Conservation (phyloP, 2,329 filamentous ascomycete species). For the Thelonectria olida region DNA sequence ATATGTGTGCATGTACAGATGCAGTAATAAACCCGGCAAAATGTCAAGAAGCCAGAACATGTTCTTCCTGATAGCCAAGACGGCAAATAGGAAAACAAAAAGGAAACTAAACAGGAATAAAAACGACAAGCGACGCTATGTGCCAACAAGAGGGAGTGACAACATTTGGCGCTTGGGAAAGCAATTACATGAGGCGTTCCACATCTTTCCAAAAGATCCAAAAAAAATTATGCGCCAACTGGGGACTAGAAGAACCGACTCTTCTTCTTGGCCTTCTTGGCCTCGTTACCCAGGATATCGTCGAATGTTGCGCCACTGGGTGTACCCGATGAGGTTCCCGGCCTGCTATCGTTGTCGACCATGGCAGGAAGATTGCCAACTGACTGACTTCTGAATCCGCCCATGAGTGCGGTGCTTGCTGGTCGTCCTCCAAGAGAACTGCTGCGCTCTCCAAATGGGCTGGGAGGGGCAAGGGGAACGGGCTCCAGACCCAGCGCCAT, state of each 20-base stretch:
- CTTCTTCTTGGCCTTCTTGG: slow-evolving; percentile 52
- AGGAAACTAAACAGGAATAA: background rate
- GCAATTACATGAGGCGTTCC: slow-evolving; percentile 22
- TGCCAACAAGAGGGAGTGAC: slow-evolving; percentile 9
- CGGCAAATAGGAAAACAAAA: background rate
- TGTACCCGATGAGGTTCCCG: slow-evolving; percentile 32
- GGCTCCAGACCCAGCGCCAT: slow-evolving; percentile 56
- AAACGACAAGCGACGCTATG: slow-evolving; percentile 7
- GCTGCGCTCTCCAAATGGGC: slow-evolving; percentile 45
- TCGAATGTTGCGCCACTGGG: slow-evolving; percentile 56
- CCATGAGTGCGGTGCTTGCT: slow-evolving; percentile 42
- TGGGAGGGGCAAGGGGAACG: slow-evolving; percentile 49
- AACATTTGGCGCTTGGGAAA: slow-evolving; percentile 9
- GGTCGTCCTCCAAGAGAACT: slow-evolving; percentile 48
- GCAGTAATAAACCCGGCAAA: background rate
- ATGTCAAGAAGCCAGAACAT: background rate
- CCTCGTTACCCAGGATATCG: slow-evolving; percentile 54
- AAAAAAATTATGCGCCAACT: slow-evolving; percentile 7
- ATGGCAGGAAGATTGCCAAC: slow-evolving; percentile 47
- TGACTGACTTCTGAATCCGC: slow-evolving; percentile 45
- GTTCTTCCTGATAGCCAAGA: too few relatives aligned
- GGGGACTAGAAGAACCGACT: slow-evolving; percentile 49
- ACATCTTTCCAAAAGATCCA: slow-evolving; percentile 7
- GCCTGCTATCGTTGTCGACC: slow-evolving; percentile 23
- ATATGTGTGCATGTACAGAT: slow-evolving; percentile 4